Percentiles rank a stretch among this genome's conserved stretches.
These are phyloP conservation scores for Berberis vulgaris DNA, from an alignment of 164 flowering plant genomes.

Conservation along the genomic window DNA sequence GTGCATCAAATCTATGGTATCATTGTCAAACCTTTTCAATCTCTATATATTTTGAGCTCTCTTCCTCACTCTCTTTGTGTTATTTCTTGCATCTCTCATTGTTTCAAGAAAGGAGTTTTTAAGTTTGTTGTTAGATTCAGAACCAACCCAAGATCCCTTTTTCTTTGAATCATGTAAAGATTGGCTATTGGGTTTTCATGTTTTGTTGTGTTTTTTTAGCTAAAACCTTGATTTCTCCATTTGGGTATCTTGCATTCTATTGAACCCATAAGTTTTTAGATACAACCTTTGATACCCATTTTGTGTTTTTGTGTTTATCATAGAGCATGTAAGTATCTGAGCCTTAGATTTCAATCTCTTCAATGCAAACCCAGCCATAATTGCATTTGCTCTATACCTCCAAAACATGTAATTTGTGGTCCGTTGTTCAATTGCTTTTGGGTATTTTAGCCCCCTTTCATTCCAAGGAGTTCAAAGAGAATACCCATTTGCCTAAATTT, in stretches of 20 bases:
- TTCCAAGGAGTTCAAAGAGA: constrained; percentile 4
- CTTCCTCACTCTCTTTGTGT: constrained; percentile 6
- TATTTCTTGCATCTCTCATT: constrained; percentile 4
- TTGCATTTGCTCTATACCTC: no score
- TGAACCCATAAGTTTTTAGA: not conserved
- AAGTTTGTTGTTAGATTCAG: constrained; percentile 3
- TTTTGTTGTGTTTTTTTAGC: constrained; percentile 1
- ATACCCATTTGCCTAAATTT: not conserved
- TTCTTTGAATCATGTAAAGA: constrained; percentile 6
- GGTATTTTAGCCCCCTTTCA: constrained; percentile 1
- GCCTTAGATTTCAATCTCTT: not conserved
- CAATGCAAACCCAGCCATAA: no score
- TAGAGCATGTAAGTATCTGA: constrained; percentile 14
- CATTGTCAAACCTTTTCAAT: constrained; percentile 14
- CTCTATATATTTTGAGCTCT: constrained; percentile 27
- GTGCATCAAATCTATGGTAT: constrained; percentile 26
- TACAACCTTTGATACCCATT: not conserved
- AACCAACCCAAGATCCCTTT: not conserved
- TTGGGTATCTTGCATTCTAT: constrained; percentile 11
- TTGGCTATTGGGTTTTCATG: constrained; percentile 4
- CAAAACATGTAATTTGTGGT: no score
- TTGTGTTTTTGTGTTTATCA: not conserved
- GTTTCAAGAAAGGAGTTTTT: not conserved
- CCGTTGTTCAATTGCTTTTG: not conserved
- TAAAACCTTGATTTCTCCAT: constrained; percentile 14